Base-by-base conservation (phyloP, 2,329 filamentous ascomycete genomes). In the Epichloe amarillans region DNA sequence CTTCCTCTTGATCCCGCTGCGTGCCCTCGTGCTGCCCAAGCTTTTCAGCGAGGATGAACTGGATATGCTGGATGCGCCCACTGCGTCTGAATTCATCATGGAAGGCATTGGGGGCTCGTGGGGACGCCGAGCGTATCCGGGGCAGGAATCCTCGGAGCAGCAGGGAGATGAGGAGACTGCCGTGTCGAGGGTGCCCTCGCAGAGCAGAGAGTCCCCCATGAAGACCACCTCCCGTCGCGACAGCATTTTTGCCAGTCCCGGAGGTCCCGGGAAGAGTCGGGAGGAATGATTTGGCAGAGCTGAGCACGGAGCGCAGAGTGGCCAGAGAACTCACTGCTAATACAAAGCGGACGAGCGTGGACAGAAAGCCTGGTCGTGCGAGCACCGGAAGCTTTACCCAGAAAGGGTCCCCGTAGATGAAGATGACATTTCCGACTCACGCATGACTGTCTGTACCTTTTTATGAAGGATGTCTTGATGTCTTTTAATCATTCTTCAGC, bases 1-100 rank as follows among this genome's bases (percentile, higher is more conserved):
- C 60, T 67, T 88, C 46, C 65, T 79, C 15, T 70, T 88, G 5
- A 82, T 88, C 23, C 85, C 85, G 0, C 66, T 82, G 2, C 75
- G 85, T 8, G 77, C 82, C 2, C 69, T 79, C 53, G 54, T 88
- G 5, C 69, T 89, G 56, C 84, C 84, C 1, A 68, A 68, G 36
- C 72, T 77, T 62, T 83, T 88, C 57, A 72, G 70, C 0, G 60
- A 66, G 0, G 73, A 78, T 44, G 85, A 88, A 64, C 68, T 89
- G 23, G 67, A 67, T 0, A 62, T 74, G 7, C 67, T 90, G 21
- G 86, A 91, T 61, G 83, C 70, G n/a, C 83, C 85, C 0, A 88
- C 86, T 0, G 86, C 86, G 1, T 85, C 82, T 51, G 73, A 78
- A 8, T 87, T 87, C 53, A 87, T 80, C 0, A 87, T 88, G 82